These are phyloP conservation scores for Kodamaea anthophila DNA, from an alignment of 1,139 yeast species.

Conservation along the genomic window DNA sequence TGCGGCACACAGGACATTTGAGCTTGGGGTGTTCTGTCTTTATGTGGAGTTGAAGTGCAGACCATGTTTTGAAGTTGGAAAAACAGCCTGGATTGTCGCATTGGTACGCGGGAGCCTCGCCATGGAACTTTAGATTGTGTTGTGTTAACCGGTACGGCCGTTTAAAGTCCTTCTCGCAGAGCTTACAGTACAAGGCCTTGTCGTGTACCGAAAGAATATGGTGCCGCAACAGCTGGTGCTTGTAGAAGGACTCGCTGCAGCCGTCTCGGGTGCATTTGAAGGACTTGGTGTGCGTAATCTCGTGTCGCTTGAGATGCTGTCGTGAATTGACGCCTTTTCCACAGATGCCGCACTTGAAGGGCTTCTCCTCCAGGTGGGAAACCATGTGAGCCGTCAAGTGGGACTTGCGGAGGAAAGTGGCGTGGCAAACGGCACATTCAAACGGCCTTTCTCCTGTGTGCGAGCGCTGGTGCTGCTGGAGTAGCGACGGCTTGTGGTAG, in stretches of 20 bases:
- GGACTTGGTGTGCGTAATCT: constrained; percentile 67
- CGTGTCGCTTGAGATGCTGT: constrained; percentile 84
- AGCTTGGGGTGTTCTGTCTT: constrained; percentile 69
- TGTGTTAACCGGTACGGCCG: constrained; percentile 57
- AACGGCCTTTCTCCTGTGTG: constrained; percentile 82
- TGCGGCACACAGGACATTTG: constrained; percentile 62
- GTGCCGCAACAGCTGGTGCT: constrained; percentile 71
- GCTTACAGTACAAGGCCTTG: constrained; percentile 44
- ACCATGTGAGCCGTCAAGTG: constrained; percentile 72
- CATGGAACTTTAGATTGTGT: constrained; percentile 58
- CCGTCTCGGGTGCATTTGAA: constrained; percentile 55
- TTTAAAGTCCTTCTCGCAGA: constrained; percentile 53
- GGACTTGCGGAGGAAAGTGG: constrained; percentile 65
- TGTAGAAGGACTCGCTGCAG: constrained; percentile 66
- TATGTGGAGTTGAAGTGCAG: constrained; percentile 66
- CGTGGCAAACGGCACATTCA: constrained; percentile 58
- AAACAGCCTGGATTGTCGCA: constrained; percentile 62
- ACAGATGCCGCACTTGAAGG: constrained; percentile 70
- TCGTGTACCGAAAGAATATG: constrained; percentile 66
- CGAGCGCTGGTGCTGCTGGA: constrained; percentile 73
- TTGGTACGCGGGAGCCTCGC: constrained; percentile 48
- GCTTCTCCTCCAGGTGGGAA: constrained; percentile 59
- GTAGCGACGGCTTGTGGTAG: constrained; percentile 73
- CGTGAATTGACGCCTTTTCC: constrained; percentile 75
- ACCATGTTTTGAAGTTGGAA: constrained; percentile 64